These are phyloP conservation scores for Isoetes taiwanensis DNA, from an alignment of 75 land plant species.

Conservation along the genomic window DNA sequence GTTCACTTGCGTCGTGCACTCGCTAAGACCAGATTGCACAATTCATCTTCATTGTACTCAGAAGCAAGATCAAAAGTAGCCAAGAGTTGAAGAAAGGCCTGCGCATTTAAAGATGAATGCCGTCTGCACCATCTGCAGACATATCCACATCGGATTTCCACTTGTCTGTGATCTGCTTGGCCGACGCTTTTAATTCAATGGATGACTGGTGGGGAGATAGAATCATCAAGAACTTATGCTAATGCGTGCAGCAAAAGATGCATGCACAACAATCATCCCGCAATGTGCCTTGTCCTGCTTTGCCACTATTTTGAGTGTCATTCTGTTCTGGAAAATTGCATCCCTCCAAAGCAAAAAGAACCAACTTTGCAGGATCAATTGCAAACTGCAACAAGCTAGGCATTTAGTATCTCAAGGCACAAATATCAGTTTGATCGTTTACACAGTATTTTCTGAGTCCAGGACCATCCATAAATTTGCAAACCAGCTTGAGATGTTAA, in stretches of 20 bases:
- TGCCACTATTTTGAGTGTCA: no score
- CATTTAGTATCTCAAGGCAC: slow-evolving; percentile 23
- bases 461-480: no score
- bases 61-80: slow-evolving; percentile 46
- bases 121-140: slow-evolving; percentile 20
- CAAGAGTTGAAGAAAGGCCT: slow-evolving; percentile 46
- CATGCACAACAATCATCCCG: slow-evolving; percentile 36
- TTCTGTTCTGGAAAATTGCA: no score
- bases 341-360: slow-evolving; percentile 49
- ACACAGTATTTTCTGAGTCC: no score
- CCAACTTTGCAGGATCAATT: slow-evolving; percentile 48
- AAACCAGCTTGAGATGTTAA: no score
- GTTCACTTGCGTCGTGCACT: slow-evolving; percentile 38
- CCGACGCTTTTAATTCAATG: slow-evolving; percentile 17
- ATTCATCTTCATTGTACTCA: slow-evolving; percentile 52
- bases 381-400: slow-evolving; percentile 35
- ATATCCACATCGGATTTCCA: slow-evolving; percentile 52
- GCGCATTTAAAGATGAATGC: slow-evolving; percentile 18
- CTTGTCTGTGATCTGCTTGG: slow-evolving; percentile 37
- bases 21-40: slow-evolving; percentile 43
- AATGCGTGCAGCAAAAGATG: slow-evolving; percentile 45
- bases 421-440: no score
- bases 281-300: no score
- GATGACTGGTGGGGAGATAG: slow-evolving; percentile 20
- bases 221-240: slow-evolving; percentile 49